Conservation (phyloP, 352 stramenopile species). For the Globisporangium lucens region DNA sequence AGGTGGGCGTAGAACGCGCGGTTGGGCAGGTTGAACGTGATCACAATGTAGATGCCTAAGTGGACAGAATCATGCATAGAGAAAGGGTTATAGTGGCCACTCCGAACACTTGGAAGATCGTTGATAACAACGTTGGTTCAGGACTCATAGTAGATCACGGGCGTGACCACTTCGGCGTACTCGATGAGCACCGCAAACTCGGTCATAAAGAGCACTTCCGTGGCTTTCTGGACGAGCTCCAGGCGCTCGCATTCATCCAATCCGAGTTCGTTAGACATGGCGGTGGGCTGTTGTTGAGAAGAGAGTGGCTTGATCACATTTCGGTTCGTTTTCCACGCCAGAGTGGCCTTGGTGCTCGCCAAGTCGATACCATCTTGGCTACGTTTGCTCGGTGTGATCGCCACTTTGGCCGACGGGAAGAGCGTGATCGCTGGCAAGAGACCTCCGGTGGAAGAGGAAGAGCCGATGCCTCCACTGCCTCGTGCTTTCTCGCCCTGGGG, state of each 20-base stretch:
- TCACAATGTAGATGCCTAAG: too few relatives aligned
- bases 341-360: too few relatives aligned
- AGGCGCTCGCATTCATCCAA: neutral
- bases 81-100: too few relatives aligned
- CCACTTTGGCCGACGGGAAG: neutral
- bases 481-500: too few relatives aligned
- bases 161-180: conserved; percentile 21
- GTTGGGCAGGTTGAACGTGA: too few relatives aligned
- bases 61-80: too few relatives aligned
- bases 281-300: neutral
- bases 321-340: too few relatives aligned
- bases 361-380: too few relatives aligned
- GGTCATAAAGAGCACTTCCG: conserved; percentile 12
- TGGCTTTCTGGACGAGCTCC: conserved; percentile 7
- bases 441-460: neutral
- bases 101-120: too few relatives aligned
- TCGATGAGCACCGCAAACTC: conserved; percentile 23
- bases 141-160: conserved; percentile 15
- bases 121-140: neutral
- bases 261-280: neutral
- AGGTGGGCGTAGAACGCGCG: too few relatives aligned
- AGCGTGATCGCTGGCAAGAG: neutral
- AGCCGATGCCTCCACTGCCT: neutral
- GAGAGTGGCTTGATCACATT: too few relatives aligned
- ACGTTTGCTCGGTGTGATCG: neutral